Conservation (phyloP, 306 rosid species). For the Leucaena leucocephala region DNA sequence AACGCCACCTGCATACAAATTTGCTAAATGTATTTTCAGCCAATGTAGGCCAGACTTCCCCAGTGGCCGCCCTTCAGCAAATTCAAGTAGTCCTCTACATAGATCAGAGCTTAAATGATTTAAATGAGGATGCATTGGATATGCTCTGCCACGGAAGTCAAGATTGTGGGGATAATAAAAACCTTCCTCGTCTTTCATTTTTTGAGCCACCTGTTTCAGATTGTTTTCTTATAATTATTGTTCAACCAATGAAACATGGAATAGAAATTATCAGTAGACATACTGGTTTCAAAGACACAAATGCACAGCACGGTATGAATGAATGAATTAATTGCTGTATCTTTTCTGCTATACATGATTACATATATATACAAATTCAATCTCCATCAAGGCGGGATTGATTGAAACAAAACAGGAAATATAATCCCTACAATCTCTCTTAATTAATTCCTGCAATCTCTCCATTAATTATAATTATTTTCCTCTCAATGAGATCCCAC, state of each 20-base stretch:
- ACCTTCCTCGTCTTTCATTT: slow-evolving; percentile 80
- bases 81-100: slow-evolving; percentile 85
- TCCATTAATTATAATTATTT: no score
- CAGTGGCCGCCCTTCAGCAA: slow-evolving; percentile 76
- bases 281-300: no score
- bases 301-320: no score
- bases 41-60: slow-evolving; percentile 78
- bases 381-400: no score
- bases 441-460: no score
- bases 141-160: slow-evolving; percentile 90
- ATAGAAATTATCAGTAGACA: slow-evolving; percentile 3
- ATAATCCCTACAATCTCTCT: no score
- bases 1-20: slow-evolving; percentile 69
- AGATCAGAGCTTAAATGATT: slow-evolving; percentile 90
- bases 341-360: no score
- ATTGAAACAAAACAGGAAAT: no score
- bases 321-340: no score
- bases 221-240: slow-evolving; percentile 31
- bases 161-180: slow-evolving; percentile 91
- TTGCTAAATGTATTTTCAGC: slow-evolving; percentile 87
- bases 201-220: slow-evolving; percentile 73
- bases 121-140: slow-evolving; percentile 91
- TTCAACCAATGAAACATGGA: neutral
- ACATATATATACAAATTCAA: no score
- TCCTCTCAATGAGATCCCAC: no score